A percentile compares a stretch with the other conserved stretches of the same genome.
Conservation (phyloP, 73 alveolate species). For the Stentor roeselii region DNA sequence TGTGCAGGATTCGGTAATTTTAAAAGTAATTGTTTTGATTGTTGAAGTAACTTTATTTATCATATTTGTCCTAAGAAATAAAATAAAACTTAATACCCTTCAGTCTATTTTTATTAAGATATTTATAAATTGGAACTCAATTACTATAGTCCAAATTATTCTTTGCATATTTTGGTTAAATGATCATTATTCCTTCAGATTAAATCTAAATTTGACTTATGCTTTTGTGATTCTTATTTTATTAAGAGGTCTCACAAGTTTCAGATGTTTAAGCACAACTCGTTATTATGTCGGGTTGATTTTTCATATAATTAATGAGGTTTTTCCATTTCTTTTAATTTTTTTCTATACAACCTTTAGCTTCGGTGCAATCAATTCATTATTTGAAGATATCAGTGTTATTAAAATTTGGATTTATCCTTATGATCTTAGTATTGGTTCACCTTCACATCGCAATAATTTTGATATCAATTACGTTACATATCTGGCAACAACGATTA, state of each 20-base stretch:
- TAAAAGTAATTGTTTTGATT: too few relatives aligned
- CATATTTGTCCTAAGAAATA: too few relatives aligned
- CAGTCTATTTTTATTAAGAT: too few relatives aligned
- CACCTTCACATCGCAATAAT: too few relatives aligned
- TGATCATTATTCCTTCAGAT: not conserved
- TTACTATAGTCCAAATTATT: too few relatives aligned
- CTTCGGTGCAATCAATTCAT: not conserved
- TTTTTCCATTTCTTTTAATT: too few relatives aligned
- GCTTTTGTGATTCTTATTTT: not conserved
- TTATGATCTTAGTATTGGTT: not conserved
- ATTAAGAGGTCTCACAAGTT: not conserved
- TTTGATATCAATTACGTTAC: not conserved
- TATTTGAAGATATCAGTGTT: not conserved
- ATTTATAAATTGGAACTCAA: too few relatives aligned
- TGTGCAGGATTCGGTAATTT: too few relatives aligned
- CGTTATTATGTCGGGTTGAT: not conserved
- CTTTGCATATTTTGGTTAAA: not conserved
- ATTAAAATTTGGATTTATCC: not conserved
- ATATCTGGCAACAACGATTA: not conserved
- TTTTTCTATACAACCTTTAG: not conserved
- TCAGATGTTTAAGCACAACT: not conserved
- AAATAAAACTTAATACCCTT: too few relatives aligned
- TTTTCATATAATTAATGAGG: not conserved
- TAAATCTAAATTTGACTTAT: not conserved
- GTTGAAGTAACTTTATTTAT: too few relatives aligned